Percentiles rank a stretch among this genome's conserved stretches.
These are phyloP conservation scores for Canavalia ensiformis DNA, from an alignment of 306 rosid genomes.

Conservation along the genomic window DNA sequence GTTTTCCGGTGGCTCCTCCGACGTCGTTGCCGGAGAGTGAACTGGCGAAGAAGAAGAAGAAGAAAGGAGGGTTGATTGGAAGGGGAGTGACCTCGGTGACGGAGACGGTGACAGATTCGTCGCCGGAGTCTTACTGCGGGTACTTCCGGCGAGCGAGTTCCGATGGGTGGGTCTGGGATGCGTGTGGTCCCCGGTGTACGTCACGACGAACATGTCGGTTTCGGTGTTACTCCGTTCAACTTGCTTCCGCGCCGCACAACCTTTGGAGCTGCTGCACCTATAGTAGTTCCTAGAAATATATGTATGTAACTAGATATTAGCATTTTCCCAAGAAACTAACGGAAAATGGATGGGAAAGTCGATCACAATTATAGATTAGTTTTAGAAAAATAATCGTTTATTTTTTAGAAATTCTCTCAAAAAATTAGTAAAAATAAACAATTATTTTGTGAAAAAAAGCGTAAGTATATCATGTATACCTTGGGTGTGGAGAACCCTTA, in stretches of 20 bases:
- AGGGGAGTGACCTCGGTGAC: background rate
- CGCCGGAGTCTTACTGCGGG: slow-evolving; percentile 52
- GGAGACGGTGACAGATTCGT: slow-evolving; percentile 1
- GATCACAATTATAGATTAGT: background rate
- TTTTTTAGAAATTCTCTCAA: too few relatives aligned
- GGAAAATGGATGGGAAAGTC: background rate
- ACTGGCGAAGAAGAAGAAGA: slow-evolving; percentile 16
- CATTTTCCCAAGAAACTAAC: background rate
- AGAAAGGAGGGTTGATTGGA: background rate
- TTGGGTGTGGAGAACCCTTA: slow-evolving; percentile 84
- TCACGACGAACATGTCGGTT: slow-evolving; percentile 59
- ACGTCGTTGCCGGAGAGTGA: slow-evolving; percentile 44
- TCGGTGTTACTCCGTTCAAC: slow-evolving; percentile 75
- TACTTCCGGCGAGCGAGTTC: slow-evolving; percentile 81
- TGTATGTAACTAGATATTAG: background rate
- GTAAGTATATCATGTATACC: slow-evolving; percentile 48
- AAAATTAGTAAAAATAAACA: too few relatives aligned
- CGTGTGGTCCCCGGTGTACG: slow-evolving; percentile 78
- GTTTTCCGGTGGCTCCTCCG: slow-evolving; percentile 39
- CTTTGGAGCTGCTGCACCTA: slow-evolving; percentile 85
- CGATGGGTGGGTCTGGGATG: slow-evolving; percentile 83
- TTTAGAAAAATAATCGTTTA: too few relatives aligned
- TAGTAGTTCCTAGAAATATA: slow-evolving; percentile 68
- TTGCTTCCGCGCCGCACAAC: slow-evolving; percentile 79
- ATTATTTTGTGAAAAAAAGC: too few relatives aligned